These are phyloP conservation scores for Hyphopichia wangnamkhiaoensis DNA, from an alignment of 1,139 yeast genomes.

Conservation along the genomic window DNA sequence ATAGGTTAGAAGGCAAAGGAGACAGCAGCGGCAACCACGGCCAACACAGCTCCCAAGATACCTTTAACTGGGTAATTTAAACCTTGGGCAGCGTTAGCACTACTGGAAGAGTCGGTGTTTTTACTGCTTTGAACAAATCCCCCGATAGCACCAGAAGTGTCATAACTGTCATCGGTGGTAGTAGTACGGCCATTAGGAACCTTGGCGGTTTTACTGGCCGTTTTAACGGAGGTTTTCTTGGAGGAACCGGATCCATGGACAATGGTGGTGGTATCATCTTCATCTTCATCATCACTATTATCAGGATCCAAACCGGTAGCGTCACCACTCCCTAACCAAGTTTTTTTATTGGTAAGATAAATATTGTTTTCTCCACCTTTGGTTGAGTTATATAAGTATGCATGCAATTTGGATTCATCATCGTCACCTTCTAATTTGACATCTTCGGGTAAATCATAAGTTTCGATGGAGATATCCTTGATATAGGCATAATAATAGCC, in stretches of 20 bases:
- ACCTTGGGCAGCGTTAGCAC: constrained; percentile 5
- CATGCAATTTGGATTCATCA: constrained; percentile 32
- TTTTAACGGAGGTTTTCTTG: constrained; percentile 11
- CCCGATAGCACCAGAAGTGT: constrained; percentile 21
- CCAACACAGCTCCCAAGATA: not conserved
- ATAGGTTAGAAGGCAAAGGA: constrained; percentile 9
- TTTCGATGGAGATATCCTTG: constrained; percentile 57
- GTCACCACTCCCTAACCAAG: constrained; percentile 58
- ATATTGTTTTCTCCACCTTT: constrained; percentile 49
- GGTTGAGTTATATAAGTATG: constrained; percentile 59
- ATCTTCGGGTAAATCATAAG: constrained; percentile 69
- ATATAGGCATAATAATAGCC: constrained; percentile 79
- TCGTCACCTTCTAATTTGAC: constrained; percentile 40
- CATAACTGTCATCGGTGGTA: constrained; percentile 14
- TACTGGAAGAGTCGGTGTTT: constrained; percentile 12
- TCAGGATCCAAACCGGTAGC: constrained; percentile 69
- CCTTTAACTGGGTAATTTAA: not conserved
- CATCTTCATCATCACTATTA: constrained; percentile 21
- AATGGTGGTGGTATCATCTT: constrained; percentile 12
- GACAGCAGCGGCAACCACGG: not conserved
- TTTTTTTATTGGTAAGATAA: constrained; percentile 58
- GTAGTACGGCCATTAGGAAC: constrained; percentile 13
- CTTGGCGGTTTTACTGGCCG: constrained; percentile 11
- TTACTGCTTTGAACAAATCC: constrained; percentile 38
- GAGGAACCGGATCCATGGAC: constrained; percentile 13